A percentile compares a stretch with the other conserved stretches of the same genome.
Evolutionary conservation across 805 yeast species (phyloP).

Genomic region (Torulaspora franciscae): DNA sequence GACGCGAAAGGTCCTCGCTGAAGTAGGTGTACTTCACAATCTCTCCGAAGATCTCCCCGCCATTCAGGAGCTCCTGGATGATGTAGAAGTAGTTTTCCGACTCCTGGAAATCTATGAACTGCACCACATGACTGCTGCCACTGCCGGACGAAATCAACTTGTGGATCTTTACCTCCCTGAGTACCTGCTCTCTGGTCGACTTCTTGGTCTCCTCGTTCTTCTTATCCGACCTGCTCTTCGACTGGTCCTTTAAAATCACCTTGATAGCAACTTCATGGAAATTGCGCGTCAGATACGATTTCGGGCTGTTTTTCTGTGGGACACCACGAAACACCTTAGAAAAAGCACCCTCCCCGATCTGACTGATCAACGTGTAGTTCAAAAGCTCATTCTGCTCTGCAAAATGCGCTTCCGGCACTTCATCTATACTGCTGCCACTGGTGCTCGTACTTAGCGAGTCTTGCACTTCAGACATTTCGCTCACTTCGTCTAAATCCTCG

Average conservation of each 20-base stretch:
- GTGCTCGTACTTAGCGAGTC: constrained; percentile 5
- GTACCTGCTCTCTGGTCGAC: constrained; percentile 49
- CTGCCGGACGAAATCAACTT: constrained; percentile 48
- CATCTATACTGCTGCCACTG: constrained; percentile 6
- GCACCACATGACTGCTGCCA: constrained; percentile 49
- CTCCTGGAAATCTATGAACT: constrained; percentile 62
- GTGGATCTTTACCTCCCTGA: constrained; percentile 75
- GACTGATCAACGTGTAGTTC: constrained; percentile 40
- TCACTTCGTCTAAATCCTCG: neutral
- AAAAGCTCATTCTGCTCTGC: constrained; percentile 36
- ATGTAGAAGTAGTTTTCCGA: constrained; percentile 57
- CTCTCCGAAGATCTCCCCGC: constrained; percentile 72
- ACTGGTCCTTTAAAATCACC: constrained; percentile 61
- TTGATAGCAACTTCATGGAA: constrained; percentile 45
- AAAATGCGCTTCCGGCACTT: constrained; percentile 27
- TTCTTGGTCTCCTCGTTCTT: constrained; percentile 21
- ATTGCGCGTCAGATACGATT: constrained; percentile 12
- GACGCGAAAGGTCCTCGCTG: constrained; percentile 59
- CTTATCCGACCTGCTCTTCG: constrained; percentile 29
- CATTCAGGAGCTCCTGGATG: constrained; percentile 66
- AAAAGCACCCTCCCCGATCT: constrained; percentile 80
- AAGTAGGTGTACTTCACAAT: constrained; percentile 64
- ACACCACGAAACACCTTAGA: constrained; percentile 65
- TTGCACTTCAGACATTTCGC: constrained; percentile 15
- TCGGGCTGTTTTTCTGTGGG: constrained; percentile 20